These are phyloP conservation scores for Colletotrichum theobromicola DNA, from an alignment of 2,329 filamentous ascomycete genomes.

Conservation along the genomic window DNA sequence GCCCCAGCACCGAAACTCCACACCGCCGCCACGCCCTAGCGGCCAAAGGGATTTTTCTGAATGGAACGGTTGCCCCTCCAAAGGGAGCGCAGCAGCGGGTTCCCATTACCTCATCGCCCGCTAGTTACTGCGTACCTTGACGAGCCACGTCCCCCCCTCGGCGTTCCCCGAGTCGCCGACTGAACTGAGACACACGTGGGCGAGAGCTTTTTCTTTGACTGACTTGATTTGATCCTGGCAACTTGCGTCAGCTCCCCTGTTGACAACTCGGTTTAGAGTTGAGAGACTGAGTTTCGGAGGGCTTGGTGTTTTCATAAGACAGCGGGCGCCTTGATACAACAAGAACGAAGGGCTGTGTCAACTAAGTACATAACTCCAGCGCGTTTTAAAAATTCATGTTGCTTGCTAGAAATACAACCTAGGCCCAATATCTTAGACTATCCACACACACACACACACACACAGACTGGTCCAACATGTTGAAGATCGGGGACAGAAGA, in stretches of 20 bases:
- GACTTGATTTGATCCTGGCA: neutral
- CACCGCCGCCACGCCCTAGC: neutral
- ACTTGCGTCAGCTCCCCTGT: neutral
- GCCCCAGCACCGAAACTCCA: neutral
- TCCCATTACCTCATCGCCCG: constrained; percentile 13
- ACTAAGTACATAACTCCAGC: too few relatives aligned
- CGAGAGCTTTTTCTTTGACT: neutral
- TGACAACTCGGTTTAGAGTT: neutral
- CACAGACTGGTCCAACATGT: fast-evolving
- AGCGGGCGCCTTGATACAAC: neutral
- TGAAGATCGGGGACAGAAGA: neutral
- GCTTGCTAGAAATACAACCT: neutral
- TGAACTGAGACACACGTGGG: neutral
- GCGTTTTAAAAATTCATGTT: too few relatives aligned
- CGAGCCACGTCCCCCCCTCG: neutral
- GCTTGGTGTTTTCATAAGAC: neutral
- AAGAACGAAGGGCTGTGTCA: neutral
- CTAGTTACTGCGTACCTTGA: too few relatives aligned
- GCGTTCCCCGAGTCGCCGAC: neutral
- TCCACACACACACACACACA: too few relatives aligned
- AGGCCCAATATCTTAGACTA: too few relatives aligned
- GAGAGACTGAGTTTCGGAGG: neutral
- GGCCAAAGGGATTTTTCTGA: neutral
- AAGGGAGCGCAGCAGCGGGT: neutral
- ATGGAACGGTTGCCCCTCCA: neutral